These are phyloP conservation scores for Tetrastigma voinierianum DNA, from an alignment of 164 flowering plant genomes.

Conservation along the genomic window DNA sequence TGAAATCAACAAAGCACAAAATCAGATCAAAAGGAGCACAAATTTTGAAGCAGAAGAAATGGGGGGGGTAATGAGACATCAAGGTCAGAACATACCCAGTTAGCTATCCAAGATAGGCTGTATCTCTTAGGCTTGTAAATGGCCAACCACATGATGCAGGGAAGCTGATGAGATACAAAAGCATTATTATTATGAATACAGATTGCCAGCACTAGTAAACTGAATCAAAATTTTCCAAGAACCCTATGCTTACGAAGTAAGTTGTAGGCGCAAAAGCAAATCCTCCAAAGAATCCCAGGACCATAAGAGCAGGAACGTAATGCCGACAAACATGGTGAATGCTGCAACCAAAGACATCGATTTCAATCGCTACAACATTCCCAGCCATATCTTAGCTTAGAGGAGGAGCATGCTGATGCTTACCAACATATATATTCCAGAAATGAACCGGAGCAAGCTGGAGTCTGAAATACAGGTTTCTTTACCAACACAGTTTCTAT, in stretches of 20 bases:
- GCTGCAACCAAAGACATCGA: slow-evolving; percentile 21
- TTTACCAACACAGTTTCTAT: slow-evolving; percentile 37
- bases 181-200: background rate
- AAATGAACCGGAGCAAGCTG: slow-evolving; percentile 25
- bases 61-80: background rate
- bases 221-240: background rate
- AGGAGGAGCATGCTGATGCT: slow-evolving; percentile 1
- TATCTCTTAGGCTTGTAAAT: slow-evolving; percentile 17
- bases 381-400: too few species aligned
- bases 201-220: background rate
- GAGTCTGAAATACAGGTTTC: slow-evolving; percentile 36
- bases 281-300: slow-evolving; percentile 56
- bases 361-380: background rate
- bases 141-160: slow-evolving; percentile 22
- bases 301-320: slow-evolving; percentile 59
- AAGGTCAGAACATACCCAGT: slow-evolving; percentile 23
- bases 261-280: slow-evolving; percentile 66
- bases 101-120: slow-evolving; percentile 18
- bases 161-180: slow-evolving; percentile 10
- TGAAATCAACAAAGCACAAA: slow-evolving; percentile 24
- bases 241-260: slow-evolving; percentile 44
- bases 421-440: slow-evolving; percentile 45
- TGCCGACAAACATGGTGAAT: slow-evolving; percentile 43
- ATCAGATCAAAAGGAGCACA: background rate
- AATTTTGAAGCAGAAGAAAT: background rate